These are phyloP conservation scores for Pythium chondricola DNA, from an alignment of 352 stramenopile species.

Conservation along the genomic window DNA sequence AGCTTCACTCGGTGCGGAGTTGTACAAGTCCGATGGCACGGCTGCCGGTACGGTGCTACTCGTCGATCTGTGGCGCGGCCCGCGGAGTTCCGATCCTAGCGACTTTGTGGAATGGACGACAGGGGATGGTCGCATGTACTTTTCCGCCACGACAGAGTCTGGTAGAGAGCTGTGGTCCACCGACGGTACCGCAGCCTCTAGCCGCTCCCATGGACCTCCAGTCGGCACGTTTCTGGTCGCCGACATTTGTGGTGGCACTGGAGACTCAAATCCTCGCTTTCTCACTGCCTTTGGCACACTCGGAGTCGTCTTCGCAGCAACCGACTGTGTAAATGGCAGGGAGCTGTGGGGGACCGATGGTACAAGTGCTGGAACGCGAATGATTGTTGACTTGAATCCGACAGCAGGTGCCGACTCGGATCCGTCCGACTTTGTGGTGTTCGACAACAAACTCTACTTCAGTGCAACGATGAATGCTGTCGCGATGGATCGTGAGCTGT, in stretches of 20 bases:
- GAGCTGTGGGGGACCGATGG: conserved; percentile 70
- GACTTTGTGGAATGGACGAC: conserved; percentile 33
- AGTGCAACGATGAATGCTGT: conserved; percentile 16
- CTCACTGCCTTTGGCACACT: conserved; percentile 25
- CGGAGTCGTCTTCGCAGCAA: conserved; percentile 60
- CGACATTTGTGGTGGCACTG: conserved; percentile 38
- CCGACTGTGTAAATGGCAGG: conserved; percentile 50
- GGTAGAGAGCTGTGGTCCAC: conserved; percentile 71
- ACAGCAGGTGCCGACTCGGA: conserved; percentile 24
- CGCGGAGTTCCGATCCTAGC: conserved; percentile 36
- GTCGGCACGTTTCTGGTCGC: conserved; percentile 36
- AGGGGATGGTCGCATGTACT: conserved; percentile 38
- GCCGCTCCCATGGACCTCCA: background rate
- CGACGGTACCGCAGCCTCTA: conserved; percentile 22
- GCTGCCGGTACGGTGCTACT: conserved; percentile 32
- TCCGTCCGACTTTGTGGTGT: conserved; percentile 36
- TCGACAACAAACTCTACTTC: conserved; percentile 33
- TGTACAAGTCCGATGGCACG: conserved; percentile 60
- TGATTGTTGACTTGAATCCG: conserved; percentile 47
- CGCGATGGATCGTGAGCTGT: conserved; percentile 40
- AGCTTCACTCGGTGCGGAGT: conserved; percentile 32
- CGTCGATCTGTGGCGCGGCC: conserved; percentile 44
- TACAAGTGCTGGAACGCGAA: conserved; percentile 23
- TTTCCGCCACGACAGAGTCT: conserved; percentile 34
- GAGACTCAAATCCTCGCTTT: conserved; percentile 42